A percentile compares a stretch with the other conserved stretches of the same genome.
Conservation (phyloP, 768 basidiomycete genomes). For the Leccinum rimulosum region DNA sequence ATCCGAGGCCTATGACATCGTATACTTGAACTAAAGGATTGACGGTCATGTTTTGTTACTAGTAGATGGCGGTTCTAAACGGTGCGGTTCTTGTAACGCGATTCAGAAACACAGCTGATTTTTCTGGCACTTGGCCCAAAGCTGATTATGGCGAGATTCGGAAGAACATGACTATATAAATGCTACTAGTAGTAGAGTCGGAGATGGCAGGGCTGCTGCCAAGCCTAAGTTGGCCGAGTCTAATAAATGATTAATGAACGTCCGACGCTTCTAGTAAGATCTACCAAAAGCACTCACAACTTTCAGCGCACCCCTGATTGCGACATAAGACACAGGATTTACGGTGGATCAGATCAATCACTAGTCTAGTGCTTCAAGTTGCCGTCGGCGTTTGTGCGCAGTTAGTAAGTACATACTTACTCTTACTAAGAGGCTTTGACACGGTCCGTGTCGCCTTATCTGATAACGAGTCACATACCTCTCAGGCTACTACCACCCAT, state of each 20-base stretch:
- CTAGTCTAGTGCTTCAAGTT: too few species aligned
- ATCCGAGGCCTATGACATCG: constrained; percentile 51
- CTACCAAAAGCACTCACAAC: not conserved
- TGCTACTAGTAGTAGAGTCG: not conserved
- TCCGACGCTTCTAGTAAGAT: not conserved
- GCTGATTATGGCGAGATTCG: not conserved
- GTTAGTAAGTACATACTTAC: not conserved
- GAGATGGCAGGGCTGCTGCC: not conserved
- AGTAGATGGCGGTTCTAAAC: not conserved
- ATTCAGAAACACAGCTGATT: not conserved
- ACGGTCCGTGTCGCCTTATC: constrained; percentile 3
- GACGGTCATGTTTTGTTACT: constrained; percentile 3
- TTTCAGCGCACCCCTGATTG: not conserved
- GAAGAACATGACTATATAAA: not conserved
- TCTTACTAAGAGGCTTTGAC: not conserved
- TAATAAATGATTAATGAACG: not conserved
- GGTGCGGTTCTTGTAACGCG: not conserved
- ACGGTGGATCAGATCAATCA: too few species aligned
- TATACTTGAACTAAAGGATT: constrained; percentile 18
- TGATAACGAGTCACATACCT: constrained; percentile 3
- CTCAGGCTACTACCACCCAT: not conserved
- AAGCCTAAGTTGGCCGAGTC: not conserved
- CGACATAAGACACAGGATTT: not conserved
- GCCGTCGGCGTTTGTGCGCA: not conserved
- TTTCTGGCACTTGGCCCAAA: not conserved